Percentiles rank a stretch among this genome's conserved stretches.
These are phyloP conservation scores for Backusella morwellensis DNA, from an alignment of 192 early-diverging fungal genomes.

Conservation along the genomic window DNA sequence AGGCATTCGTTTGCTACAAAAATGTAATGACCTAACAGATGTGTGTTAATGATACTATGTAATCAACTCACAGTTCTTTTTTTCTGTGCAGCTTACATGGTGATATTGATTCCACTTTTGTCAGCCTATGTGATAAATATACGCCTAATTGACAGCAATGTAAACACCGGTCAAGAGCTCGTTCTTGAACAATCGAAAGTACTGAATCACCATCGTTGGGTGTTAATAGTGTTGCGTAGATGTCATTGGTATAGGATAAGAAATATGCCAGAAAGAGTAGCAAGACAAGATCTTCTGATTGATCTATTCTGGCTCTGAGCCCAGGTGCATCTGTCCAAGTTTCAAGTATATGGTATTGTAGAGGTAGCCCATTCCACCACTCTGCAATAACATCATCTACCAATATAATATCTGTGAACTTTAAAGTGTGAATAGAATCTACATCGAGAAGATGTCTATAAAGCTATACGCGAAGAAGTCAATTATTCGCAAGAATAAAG, in stretches of 20 bases:
- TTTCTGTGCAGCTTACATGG: neutral
- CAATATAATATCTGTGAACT: neutral
- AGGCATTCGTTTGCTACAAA: neutral
- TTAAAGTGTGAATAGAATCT: neutral
- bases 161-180: neutral
- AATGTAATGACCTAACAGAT: neutral
- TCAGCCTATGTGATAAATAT: neutral
- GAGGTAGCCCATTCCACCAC: neutral
- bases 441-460: neutral
- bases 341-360: neutral
- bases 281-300: neutral
- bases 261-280: neutral
- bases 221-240: neutral
- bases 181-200: neutral
- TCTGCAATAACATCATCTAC: neutral
- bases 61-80: neutral
- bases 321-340: neutral
- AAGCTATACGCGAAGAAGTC: neutral
- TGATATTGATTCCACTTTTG: neutral
- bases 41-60: no score
- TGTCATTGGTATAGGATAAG: neutral
- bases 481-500: no score
- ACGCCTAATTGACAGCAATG: neutral
- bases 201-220: neutral
- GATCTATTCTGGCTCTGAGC: neutral